These are phyloP conservation scores for Aspergillus ibericus DNA, from an alignment of 2,329 filamentous ascomycete genomes.

Conservation along the genomic window DNA sequence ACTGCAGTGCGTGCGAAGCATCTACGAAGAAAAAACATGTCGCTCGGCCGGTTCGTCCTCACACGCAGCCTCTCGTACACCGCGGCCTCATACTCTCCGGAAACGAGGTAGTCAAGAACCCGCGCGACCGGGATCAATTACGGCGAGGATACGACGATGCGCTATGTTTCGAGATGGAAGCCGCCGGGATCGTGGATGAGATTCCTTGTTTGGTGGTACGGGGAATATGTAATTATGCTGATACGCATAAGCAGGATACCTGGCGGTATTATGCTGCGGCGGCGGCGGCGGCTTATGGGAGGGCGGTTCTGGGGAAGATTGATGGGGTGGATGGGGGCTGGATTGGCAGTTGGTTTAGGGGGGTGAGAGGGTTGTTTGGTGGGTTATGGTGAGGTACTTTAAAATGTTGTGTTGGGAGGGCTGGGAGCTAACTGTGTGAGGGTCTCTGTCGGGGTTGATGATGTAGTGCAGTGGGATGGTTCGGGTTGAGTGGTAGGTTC, in stretches of 20 bases:
- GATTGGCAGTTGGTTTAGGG: too few relatives aligned
- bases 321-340: not conserved
- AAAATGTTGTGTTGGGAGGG: too few relatives aligned
- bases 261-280: slow-evolving; percentile 18
- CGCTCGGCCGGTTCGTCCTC: not conserved
- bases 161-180: slow-evolving; percentile 18
- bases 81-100: slow-evolving; percentile 9
- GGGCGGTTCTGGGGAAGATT: slow-evolving; percentile 11
- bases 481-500: too few relatives aligned
- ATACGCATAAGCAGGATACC: slow-evolving; percentile 19
- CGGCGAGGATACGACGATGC: not conserved
- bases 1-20: not conserved
- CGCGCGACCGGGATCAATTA: slow-evolving; percentile 1
- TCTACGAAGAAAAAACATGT: not conserved
- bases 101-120: not conserved
- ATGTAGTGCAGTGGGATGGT: too few relatives aligned
- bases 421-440: too few relatives aligned
- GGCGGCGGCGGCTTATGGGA: slow-evolving; percentile 16
- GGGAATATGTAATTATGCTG: slow-evolving; percentile 21
- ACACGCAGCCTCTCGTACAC: not conserved
- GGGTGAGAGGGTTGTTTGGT: too few relatives aligned
- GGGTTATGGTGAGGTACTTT: too few relatives aligned
- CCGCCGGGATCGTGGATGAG: slow-evolving; percentile 16
- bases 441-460: too few relatives aligned
- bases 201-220: slow-evolving; percentile 19